A percentile compares a stretch with the other conserved stretches of the same genome.
phyloP scores from a whole-genome alignment of 345 rosid species.

The Eucalyptus brandiana region DNA sequence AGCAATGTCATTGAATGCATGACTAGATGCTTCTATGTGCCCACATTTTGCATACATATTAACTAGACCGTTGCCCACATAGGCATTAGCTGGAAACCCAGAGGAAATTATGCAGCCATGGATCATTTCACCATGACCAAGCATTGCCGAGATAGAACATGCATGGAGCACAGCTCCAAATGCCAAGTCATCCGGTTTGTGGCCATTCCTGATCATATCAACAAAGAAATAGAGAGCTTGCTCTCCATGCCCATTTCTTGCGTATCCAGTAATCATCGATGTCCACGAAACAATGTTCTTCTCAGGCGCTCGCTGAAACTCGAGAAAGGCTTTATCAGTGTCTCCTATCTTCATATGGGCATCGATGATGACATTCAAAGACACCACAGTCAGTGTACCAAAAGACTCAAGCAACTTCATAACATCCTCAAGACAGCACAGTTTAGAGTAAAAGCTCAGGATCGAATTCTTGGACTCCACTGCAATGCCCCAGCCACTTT shows the following conservation, averaged over 20 bases:
- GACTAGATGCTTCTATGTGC: conserved; percentile 30
- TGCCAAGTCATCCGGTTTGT: conserved; percentile 32
- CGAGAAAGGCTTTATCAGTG: conserved; percentile 25
- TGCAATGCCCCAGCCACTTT: conserved; percentile 67
- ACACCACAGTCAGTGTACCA: conserved; percentile 30
- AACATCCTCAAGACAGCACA: conserved; percentile 32
- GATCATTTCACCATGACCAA: conserved; percentile 58
- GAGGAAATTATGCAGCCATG: conserved; percentile 41
- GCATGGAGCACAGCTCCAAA: conserved; percentile 65
- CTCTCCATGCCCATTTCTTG: conserved; percentile 45
- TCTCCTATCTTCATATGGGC: conserved; percentile 59
- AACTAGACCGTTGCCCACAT: conserved; percentile 60
- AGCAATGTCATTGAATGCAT: conserved; percentile 35
- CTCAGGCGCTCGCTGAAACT: conserved; percentile 31
- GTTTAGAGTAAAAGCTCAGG: conserved; percentile 57
- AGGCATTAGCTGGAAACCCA: conserved; percentile 44
- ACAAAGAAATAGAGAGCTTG: conserved; percentile 42
- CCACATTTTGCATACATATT: conserved; percentile 83
- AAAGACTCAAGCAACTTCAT: conserved; percentile 38
- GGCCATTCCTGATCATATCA: conserved; percentile 25
- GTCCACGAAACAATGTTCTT: conserved; percentile 72
- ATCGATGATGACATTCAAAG: conserved; percentile 69
- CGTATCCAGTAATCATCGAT: conserved; percentile 56
- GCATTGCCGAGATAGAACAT: conserved; percentile 51
- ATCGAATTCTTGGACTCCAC: conserved; percentile 53